Conservation (phyloP, 1,284 basidiomycete genomes). For the Ceratobasidium sp. region DNA sequence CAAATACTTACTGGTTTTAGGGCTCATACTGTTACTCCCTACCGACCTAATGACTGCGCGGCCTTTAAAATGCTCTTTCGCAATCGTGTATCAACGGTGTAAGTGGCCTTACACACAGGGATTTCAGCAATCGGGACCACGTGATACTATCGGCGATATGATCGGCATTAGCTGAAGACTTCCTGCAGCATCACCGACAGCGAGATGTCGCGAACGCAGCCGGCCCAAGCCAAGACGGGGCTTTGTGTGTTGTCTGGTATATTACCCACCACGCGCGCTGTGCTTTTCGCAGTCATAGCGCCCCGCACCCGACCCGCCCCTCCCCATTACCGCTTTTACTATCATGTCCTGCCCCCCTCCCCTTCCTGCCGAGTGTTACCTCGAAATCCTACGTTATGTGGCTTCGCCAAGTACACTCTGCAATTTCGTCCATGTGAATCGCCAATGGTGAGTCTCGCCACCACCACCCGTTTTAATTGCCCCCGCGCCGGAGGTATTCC, state of each 20-base stretch:
- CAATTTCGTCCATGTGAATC: constrained; percentile 15
- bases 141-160: not conserved
- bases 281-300: not conserved
- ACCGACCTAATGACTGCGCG: too few species aligned
- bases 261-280: constrained; percentile 11
- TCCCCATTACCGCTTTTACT: not conserved
- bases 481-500: not conserved
- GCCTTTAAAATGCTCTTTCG: too few species aligned
- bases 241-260: constrained; percentile 25
- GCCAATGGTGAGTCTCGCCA: constrained; percentile 29
- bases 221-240: constrained; percentile 14
- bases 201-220: not conserved
- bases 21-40: too few species aligned
- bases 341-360: constrained; percentile 16
- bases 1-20: too few species aligned
- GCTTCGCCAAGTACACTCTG: not conserved
- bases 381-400: constrained; percentile 32
- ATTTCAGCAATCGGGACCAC: too few species aligned
- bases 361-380: constrained; percentile 29
- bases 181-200: constrained; percentile 23
- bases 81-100: too few species aligned
- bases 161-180: constrained; percentile 1
- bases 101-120: too few species aligned
- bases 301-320: constrained; percentile 18
- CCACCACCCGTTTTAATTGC: not conserved